Evolutionary conservation across 345 rosid species (phyloP), one percentile per base, ranked within the genome.

Genomic region (Leavenworthia alabamica): DNA sequence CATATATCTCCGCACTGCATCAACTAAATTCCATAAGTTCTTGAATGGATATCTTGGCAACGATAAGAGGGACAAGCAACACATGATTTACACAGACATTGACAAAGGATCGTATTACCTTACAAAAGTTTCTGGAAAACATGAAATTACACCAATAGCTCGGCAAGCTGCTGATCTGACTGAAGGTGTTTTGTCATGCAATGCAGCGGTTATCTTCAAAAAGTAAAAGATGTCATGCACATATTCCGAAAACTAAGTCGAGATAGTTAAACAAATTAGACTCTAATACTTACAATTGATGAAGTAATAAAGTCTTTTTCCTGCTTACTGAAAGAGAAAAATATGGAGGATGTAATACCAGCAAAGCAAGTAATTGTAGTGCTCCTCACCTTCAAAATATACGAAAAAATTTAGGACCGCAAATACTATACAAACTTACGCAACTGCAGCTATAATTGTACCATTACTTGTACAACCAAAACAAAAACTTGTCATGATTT

Each of bases 81-180:
- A 49, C 6, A 56, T 53, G 23, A 56, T 27, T 27, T 62, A 41
- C 66, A 46, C 36, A 55, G 26, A 57, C 54, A 6, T 5, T 71
- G 53, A 41, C 14, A 49, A 19, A 40, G 40, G 27, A 15, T 2
- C 26, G 23, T 74, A 68, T 78, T 68, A 92, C 96, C 96, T 82
- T 65, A 56, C 71, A 73, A 79, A 77, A 62, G 79, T 69, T 72
- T 78, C 82, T 22, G 70, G 95, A 80, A 92, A 89, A 78, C 93
- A 89, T 67, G 89, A 82, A 52, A 85, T 62, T 41, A 92, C 96
- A 45, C 98, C 96, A 70, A 92, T 85, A 66, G 90, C 98, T 72
- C 95, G 93, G 79, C 98, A 92, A 72, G 95, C 86, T 71, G 96
- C 96, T 66, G 93, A 85, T 77, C 89, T 77, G 43, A 92, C 93